Evolutionary conservation across 75 land plant genomes (phyloP).

Genomic region (Chamaecyparis obtusa): DNA sequence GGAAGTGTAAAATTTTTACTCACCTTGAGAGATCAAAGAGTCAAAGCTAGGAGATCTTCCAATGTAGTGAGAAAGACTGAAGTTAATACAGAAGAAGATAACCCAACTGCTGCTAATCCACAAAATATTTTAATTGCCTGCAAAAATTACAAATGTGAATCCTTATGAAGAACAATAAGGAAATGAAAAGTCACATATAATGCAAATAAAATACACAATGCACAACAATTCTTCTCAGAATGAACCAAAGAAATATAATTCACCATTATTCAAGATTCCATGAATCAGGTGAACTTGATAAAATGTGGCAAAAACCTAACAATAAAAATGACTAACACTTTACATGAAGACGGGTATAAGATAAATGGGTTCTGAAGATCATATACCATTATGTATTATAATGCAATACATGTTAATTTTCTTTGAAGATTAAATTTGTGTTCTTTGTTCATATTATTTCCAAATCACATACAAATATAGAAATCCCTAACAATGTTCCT

Average conservation of each 20-base stretch:
- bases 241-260: neutral
- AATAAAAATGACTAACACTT: neutral
- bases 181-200: neutral
- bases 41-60: conserved; percentile 93
- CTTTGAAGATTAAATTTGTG: neutral
- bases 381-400: neutral
- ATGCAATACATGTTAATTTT: neutral
- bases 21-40: conserved; percentile 94
- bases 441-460: too few relatives aligned
- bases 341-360: neutral
- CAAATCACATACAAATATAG: too few relatives aligned
- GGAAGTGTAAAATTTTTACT: conserved; percentile 41
- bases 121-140: conserved; percentile 85
- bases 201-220: neutral
- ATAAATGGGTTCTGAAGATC: neutral
- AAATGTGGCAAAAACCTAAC: neutral
- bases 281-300: neutral
- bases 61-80: conserved; percentile 85
- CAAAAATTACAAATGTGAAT: conserved; percentile 12
- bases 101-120: conserved; percentile 89
- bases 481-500: too few relatives aligned
- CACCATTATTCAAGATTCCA: neutral
- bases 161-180: neutral
- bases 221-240: neutral
- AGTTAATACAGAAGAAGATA: conserved; percentile 91